Conservation (phyloP, 2,329 filamentous ascomycete genomes). For the Aspergillus intermedius region DNA sequence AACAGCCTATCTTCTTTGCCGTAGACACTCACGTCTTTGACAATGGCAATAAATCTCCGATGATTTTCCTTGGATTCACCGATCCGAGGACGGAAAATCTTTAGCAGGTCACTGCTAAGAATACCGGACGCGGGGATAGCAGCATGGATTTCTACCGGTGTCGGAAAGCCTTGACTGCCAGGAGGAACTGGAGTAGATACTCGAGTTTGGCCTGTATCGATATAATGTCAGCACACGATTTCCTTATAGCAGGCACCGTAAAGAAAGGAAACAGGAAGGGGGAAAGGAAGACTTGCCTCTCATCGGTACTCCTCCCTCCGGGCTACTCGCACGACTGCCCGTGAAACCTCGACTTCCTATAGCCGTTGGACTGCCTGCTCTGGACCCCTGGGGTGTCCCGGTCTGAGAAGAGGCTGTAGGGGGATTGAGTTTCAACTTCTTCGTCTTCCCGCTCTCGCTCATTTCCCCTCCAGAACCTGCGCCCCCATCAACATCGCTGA, state of each 20-base stretch:
- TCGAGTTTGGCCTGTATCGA: conserved; percentile 18
- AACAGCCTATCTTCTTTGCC: conserved; percentile 37
- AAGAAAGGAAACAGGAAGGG: background rate
- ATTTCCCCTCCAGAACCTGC: conserved; percentile 42
- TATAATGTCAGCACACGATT: background rate
- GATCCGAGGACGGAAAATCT: conserved; percentile 37
- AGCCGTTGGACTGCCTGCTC: conserved; percentile 42
- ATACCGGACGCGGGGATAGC: conserved; percentile 43
- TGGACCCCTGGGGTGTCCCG: conserved; percentile 44
- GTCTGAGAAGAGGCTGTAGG: conserved; percentile 30
- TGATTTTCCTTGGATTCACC: conserved; percentile 38
- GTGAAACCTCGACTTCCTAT: conserved; percentile 19
- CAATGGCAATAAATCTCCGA: conserved; percentile 37
- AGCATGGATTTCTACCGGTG: conserved; percentile 41
- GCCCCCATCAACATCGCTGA: conserved; percentile 52
- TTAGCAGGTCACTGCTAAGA: conserved; percentile 38
- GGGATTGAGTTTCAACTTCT: conserved; percentile 45
- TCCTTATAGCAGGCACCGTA: background rate
- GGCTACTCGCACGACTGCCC: conserved; percentile 37
- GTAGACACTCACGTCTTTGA: conserved; percentile 39
- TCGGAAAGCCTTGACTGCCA: conserved; percentile 33
- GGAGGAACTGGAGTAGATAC: conserved; percentile 25
- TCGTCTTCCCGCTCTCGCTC: conserved; percentile 39
- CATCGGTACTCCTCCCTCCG: conserved; percentile 21
- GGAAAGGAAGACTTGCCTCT: conserved; percentile 19